Evolutionary conservation across 495 filamentous ascomycete species (phyloP), one percentile per base, ranked within the genome.

Genomic region (Ramalina peruviana): DNA sequence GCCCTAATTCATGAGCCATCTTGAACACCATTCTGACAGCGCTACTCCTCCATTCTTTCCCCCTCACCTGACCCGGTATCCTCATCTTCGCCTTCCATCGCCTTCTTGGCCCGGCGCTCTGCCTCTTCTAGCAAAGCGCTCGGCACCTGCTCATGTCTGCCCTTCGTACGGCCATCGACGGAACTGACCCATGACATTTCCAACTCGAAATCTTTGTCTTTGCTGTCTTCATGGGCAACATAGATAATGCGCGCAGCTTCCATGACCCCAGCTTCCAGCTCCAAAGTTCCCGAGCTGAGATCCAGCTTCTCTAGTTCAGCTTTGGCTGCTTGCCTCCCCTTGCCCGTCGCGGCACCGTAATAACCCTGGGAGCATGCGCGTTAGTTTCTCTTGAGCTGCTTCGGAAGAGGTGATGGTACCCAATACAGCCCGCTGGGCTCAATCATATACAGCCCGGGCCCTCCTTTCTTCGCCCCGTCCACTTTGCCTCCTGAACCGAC

Each of bases 161-260:
- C 88, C 67, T 90, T 88, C 36, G 88, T 93, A n/a, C 86, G 85
- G 13, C 86, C 87, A 40, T 83, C 78, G 40, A 77, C 58, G 19
- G 74, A 78, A 66, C 86, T 93, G 57, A 97, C 82, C 92, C 92
- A 98, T 54, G 85, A 88, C 92, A 98, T 94, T 73, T 98, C 92
- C 33, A 98, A 71, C 75, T 98, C 93, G 57, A 97, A 97, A 30
- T 98, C 93, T 72, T 97, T 98, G 67, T 98, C 92, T 64, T 85
- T 85, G 75, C 86, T 94, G 61, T 98, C 92, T 62, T 94, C 88
- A 64, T 98, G 92, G 43, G 92, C 88, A 45, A 94, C 78, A 65
- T 94, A 89, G 65, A 98, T 95, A 58, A 98, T 97, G 40, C 87
- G 72, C 49, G 92, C 92, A 17, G 92, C 92, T 71, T 97, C 88